Evolutionary conservation across 352 stramenopile genomes (phyloP).

Genomic region (Pythium inflatum): DNA sequence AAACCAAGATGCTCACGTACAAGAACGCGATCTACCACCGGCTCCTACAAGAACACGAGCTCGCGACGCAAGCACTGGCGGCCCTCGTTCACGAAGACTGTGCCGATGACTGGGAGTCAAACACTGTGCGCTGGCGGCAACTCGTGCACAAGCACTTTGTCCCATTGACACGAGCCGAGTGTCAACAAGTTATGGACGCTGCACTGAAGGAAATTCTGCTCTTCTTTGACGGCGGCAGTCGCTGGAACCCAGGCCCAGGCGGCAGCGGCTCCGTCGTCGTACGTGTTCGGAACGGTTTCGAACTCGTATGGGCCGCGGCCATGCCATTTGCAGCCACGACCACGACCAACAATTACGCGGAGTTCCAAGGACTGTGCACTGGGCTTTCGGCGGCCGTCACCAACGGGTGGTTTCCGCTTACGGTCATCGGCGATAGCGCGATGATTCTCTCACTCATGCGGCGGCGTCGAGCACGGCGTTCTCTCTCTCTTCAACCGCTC

Average conservation of each 20-base stretch:
- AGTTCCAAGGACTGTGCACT: constrained; percentile 8
- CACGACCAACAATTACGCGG: constrained; percentile 24
- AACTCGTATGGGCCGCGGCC: neutral
- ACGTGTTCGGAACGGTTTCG: neutral
- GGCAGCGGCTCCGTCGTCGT: constrained; percentile 3
- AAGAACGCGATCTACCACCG: neutral
- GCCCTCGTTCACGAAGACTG: no score
- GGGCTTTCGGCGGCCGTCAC: constrained; percentile 4
- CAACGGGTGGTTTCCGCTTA: no score
- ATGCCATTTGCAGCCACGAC: neutral
- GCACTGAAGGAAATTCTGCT: constrained; percentile 13
- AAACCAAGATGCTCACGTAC: no score
- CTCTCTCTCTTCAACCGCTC: no score
- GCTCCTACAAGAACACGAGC: neutral
- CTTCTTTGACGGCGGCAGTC: constrained; percentile 17
- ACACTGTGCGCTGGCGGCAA: neutral
- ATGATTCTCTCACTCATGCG: no score
- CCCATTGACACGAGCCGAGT: neutral
- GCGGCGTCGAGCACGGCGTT: no score
- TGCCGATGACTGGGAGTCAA: neutral
- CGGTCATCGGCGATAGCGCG: no score
- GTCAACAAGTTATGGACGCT: neutral
- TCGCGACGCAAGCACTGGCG: no score
- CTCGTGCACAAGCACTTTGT: neutral
- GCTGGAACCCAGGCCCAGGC: constrained; percentile 12